Percentiles rank a stretch among this genome's conserved stretches.
Evolutionary conservation across 225 moss, liverwort and hornwort genomes (phyloP).

Genomic region (Thuidium tamariscinum): DNA sequence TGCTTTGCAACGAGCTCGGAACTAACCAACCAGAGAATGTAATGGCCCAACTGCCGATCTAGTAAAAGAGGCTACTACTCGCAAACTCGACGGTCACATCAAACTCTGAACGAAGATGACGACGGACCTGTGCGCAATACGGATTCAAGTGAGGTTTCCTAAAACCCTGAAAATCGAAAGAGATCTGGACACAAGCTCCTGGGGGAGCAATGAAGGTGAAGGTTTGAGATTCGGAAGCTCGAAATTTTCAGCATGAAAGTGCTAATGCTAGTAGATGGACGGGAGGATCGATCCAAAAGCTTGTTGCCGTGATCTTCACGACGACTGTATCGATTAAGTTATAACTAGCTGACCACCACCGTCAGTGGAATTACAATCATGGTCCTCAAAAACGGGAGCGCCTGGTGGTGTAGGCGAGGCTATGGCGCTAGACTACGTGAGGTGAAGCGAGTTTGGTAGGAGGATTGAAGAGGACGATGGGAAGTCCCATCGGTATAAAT

Average conservation of each 20-base stretch:
- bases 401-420: not conserved
- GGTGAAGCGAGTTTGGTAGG: not conserved
- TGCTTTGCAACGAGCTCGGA: not conserved
- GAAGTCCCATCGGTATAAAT: not conserved
- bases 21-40: not conserved
- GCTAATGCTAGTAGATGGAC: not conserved
- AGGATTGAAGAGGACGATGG: not conserved
- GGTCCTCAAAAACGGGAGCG: constrained; percentile 2
- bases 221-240: not conserved
- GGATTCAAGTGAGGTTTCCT: not conserved
- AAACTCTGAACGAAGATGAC: not conserved
- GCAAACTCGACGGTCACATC: not conserved
- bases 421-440: not conserved
- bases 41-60: not conserved
- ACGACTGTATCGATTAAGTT: not conserved
- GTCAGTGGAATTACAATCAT: not conserved
- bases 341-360: not conserved
- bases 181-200: not conserved
- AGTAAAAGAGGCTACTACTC: not conserved
- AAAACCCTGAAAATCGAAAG: not conserved
- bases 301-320: not conserved
- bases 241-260: not conserved
- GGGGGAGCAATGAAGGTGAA: not conserved
- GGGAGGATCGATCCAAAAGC: not conserved
- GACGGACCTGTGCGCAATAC: not conserved